phyloP scores from a whole-genome alignment of 441 rosid species.

The Lepidium campestre region DNA sequence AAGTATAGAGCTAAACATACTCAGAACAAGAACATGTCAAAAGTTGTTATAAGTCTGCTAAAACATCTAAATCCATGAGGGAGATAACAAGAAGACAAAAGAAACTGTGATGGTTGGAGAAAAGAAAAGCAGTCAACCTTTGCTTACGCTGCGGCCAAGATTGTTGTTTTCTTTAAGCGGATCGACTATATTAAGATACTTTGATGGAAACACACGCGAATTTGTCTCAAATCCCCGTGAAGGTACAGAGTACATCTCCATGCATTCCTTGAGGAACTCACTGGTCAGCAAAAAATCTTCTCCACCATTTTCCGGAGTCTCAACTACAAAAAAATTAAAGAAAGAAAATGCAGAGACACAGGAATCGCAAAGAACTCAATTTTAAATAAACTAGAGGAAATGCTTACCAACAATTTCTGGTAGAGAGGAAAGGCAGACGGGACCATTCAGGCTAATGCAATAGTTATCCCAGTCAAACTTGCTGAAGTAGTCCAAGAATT shows the following conservation, averaged over 20 bases:
- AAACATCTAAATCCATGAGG: background rate
- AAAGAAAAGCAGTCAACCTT: constrained; percentile 43
- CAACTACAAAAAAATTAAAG: constrained; percentile 43
- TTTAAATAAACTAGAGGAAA: background rate
- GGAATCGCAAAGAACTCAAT: constrained; percentile 6
- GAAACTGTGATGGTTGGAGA: background rate
- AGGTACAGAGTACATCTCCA: constrained; percentile 56
- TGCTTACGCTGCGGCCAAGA: constrained; percentile 94
- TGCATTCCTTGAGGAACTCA: constrained; percentile 61
- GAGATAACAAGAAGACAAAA: background rate
- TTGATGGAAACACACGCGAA: constrained; percentile 52
- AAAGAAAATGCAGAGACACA: constrained; percentile 16
- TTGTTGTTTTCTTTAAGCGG: constrained; percentile 83
- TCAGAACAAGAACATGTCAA: background rate
- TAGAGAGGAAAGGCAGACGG: constrained; percentile 51
- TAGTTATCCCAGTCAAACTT: constrained; percentile 94
- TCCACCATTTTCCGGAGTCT: constrained; percentile 54
- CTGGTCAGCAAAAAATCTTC: constrained; percentile 52
- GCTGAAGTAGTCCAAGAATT: constrained; percentile 83
- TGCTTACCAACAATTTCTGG: constrained; percentile 72
- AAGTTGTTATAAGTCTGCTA: background rate
- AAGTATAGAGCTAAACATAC: background rate
- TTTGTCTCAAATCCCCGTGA: constrained; percentile 55
- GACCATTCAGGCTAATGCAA: constrained; percentile 83
- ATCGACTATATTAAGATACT: constrained; percentile 83